Conservation (phyloP, 768 basidiomycete species). For the Asterophora lycoperdoides region DNA sequence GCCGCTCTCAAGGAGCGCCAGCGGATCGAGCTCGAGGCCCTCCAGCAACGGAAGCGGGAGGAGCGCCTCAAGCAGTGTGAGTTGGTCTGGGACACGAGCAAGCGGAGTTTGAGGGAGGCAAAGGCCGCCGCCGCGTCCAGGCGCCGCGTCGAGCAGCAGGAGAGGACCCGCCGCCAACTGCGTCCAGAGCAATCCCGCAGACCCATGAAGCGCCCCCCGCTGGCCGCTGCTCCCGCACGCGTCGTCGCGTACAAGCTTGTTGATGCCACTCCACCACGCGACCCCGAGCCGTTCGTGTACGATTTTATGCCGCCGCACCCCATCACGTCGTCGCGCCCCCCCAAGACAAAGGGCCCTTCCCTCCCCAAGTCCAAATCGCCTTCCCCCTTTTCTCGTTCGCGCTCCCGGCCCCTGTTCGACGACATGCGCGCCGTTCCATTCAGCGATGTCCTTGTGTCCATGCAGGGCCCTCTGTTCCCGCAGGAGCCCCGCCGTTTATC, state of each 20-base stretch:
- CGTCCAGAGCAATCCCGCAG: slow-evolving; percentile 23
- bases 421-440: slow-evolving; percentile 45
- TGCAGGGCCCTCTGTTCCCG: slow-evolving; percentile 58
- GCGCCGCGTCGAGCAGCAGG: slow-evolving; percentile 29
- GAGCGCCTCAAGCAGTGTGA: slow-evolving; percentile 44
- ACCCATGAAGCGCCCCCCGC: slow-evolving; percentile 1
- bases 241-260: slow-evolving; percentile 20
- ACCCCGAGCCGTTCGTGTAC: slow-evolving; percentile 23
- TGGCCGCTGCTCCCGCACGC: too few species aligned
- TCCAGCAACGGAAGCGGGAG: slow-evolving; percentile 32
- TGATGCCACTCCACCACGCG: slow-evolving; percentile 8
- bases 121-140: slow-evolving; percentile 28
- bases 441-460: slow-evolving; percentile 50
- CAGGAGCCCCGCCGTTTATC: slow-evolving; percentile 23
- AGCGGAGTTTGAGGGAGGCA: slow-evolving; percentile 38
- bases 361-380: slow-evolving; percentile 14
- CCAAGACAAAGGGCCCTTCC: slow-evolving; percentile 4
- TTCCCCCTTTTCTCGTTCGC: slow-evolving; percentile 1
- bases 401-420: slow-evolving; percentile 24
- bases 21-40: slow-evolving; percentile 30
- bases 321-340: neutral
- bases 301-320: slow-evolving; percentile 22
- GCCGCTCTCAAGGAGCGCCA: slow-evolving; percentile 25
- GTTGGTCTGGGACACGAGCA: slow-evolving; percentile 45
- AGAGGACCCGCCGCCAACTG: slow-evolving; percentile 3